A percentile compares a stretch with the other conserved stretches of the same genome.
phyloP scores from a whole-genome alignment of 2,329 filamentous ascomycete species.

The Talaromyces sp. region DNA sequence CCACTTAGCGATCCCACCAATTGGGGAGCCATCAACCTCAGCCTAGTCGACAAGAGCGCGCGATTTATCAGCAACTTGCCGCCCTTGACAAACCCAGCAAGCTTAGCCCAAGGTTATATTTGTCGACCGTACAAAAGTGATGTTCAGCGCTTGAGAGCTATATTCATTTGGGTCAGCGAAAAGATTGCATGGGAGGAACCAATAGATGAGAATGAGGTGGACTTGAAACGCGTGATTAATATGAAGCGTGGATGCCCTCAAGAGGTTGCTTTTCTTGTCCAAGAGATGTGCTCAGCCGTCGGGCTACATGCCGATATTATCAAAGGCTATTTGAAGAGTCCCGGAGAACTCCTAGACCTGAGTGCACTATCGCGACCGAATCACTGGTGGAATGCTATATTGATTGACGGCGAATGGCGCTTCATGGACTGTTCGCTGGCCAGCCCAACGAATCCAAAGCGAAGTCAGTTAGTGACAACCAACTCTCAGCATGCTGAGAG shows the following conservation, averaged over 20 bases:
- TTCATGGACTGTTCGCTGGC: constrained; percentile 93
- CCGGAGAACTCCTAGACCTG: constrained; percentile 77
- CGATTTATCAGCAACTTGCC: constrained; percentile 83
- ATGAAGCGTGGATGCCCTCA: constrained; percentile 78
- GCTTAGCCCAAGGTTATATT: constrained; percentile 83
- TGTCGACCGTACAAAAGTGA: constrained; percentile 93
- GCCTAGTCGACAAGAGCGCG: constrained; percentile 90
- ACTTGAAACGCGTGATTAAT: constrained; percentile 79
- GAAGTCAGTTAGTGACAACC: constrained; percentile 70
- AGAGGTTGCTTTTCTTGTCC: constrained; percentile 81
- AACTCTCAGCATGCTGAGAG: constrained; percentile 68
- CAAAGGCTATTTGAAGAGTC: constrained; percentile 83
- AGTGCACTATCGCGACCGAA: constrained; percentile 82
- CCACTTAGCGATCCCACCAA: constrained; percentile 79
- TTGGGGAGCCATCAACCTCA: constrained; percentile 74
- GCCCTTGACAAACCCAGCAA: constrained; percentile 73
- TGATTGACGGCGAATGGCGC: constrained; percentile 93
- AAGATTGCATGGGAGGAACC: constrained; percentile 94
- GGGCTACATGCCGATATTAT: constrained; percentile 85
- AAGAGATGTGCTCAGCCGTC: constrained; percentile 90
- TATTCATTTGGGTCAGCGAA: constrained; percentile 97
- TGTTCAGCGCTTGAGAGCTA: constrained; percentile 85
- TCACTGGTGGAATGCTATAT: constrained; percentile 95
- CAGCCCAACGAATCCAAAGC: constrained; percentile 80
- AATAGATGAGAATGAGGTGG: constrained; percentile 71